phyloP scores from a whole-genome alignment of 169 alveolate genomes.

The Plasmodium knowlesi region DNA sequence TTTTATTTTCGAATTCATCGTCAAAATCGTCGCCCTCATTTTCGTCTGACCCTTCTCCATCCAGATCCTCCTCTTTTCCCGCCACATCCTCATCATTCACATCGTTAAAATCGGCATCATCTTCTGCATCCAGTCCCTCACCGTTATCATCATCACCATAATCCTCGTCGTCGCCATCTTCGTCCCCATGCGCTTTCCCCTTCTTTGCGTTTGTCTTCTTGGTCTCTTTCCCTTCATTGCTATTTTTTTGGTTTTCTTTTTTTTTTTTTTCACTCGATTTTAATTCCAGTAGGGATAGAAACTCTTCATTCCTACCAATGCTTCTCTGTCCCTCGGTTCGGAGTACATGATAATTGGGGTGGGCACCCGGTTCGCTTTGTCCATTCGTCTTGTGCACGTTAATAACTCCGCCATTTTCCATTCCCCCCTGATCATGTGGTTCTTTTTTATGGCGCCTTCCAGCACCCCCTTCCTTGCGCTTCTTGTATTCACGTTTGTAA shows the following conservation, averaged over 20 bases:
- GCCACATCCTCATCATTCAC: conserved; percentile 3
- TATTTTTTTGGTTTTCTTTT: background rate
- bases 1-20: background rate
- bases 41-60: background rate
- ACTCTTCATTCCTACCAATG: conserved; percentile 36
- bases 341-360: conserved; percentile 15
- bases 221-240: background rate
- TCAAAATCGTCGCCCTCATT: background rate
- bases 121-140: conserved; percentile 3
- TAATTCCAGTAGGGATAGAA: conserved; percentile 25
- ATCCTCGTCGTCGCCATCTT: background rate
- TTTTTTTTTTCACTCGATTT: conserved; percentile 30
- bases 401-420: background rate
- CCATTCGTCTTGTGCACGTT: background rate
- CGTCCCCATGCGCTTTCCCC: background rate
- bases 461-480: background rate
- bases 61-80: conserved; percentile 12
- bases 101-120: background rate
- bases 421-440: background rate
- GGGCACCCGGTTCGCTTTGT: background rate
- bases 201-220: conserved; percentile 9
- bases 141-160: conserved; percentile 12
- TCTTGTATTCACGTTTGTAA: conserved; percentile 16
- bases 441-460: background rate
- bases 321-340: background rate